Evolutionary conservation across 768 basidiomycete genomes (phyloP).

Genomic region (Hericium alpestre): DNA sequence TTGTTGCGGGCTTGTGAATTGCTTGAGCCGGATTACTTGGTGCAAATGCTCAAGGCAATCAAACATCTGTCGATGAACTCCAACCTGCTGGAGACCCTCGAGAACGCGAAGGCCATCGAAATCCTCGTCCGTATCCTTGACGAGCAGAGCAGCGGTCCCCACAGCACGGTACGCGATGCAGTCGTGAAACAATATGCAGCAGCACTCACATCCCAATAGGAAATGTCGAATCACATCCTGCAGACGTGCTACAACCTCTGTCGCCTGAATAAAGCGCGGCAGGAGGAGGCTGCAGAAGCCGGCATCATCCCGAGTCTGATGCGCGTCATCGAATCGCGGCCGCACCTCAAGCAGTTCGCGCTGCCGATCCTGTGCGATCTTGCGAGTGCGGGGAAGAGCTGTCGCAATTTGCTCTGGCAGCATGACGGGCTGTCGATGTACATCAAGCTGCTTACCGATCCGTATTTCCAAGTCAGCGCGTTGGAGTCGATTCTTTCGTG

Average conservation of each 20-base stretch:
- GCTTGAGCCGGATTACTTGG: slow-evolving; percentile 80
- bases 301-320: slow-evolving; percentile 90
- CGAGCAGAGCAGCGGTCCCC: slow-evolving; percentile 65
- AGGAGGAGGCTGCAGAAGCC: slow-evolving; percentile 94
- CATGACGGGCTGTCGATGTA: slow-evolving; percentile 84
- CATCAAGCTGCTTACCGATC: slow-evolving; percentile 65
- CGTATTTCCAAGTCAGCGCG: slow-evolving; percentile 87
- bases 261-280: slow-evolving; percentile 84
- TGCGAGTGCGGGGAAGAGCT: slow-evolving; percentile 89
- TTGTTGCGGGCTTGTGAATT: slow-evolving; percentile 79
- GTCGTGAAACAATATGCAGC: background rate
- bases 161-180: slow-evolving; percentile 56
- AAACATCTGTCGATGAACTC: slow-evolving; percentile 95
- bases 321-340: slow-evolving; percentile 77
- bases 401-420: slow-evolving; percentile 84
- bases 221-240: slow-evolving; percentile 95
- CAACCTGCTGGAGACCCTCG: slow-evolving; percentile 80
- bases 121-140: slow-evolving; percentile 79
- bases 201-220: slow-evolving; percentile 34
- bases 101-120: slow-evolving; percentile 92
- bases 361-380: slow-evolving; percentile 94
- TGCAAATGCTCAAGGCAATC: slow-evolving; percentile 85
- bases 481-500: slow-evolving; percentile 86
- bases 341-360: slow-evolving; percentile 94
- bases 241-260: slow-evolving; percentile 97